Base-by-base conservation (phyloP, 768 basidiomycete genomes). In the Mycena galericulata region DNA sequence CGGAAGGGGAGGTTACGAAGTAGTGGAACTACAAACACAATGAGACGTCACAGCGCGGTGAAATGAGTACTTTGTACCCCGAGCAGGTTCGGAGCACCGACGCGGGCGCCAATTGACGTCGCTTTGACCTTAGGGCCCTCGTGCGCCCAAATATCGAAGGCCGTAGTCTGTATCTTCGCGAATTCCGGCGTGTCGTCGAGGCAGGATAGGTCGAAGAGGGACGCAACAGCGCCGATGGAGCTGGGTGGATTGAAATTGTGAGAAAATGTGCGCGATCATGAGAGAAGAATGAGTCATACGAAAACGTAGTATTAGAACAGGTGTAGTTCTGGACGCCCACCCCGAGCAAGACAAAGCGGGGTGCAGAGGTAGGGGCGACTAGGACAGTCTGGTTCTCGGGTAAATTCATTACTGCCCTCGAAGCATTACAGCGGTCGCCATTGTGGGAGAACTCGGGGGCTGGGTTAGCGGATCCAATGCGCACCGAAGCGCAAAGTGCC, bases 281-380 rank as follows among this genome's bases (percentile, higher is more conserved):
- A 38, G 26, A 34, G 20, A 24, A 29, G 69, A 69, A 62, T 14
- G 57, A 73, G 85, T 73, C 65, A 87, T 87, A 79, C 74, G 72
- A 81, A 87, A 69, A 63, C 7, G 51, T 54, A 2, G 79, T 81
- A 63, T 80, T 86, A 49, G 80, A 77, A 73, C 88, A 89, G 24
- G 86, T 88, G 71, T 89, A 90, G 71, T 89, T 88, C 74, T 89
- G 88, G 36, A 83, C 80, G 29, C 87, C 85, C 58, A 87, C 79
- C 20, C 80, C 86, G 29, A 88, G 78, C 9, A 81, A 75, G 50
- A 88, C 79, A 63, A 79, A 85, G 11, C 78, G 80, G 2, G 79
- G 79, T 10, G 78, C 63, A 27, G 64, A 71, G 12, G 74, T 75
- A 14, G 85, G 85, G 9, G 76, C 71, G 7, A 79, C 73, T 38